Evolutionary conservation across 1,284 basidiomycete genomes (phyloP).

Genomic region (Porodaedalea pini): DNA sequence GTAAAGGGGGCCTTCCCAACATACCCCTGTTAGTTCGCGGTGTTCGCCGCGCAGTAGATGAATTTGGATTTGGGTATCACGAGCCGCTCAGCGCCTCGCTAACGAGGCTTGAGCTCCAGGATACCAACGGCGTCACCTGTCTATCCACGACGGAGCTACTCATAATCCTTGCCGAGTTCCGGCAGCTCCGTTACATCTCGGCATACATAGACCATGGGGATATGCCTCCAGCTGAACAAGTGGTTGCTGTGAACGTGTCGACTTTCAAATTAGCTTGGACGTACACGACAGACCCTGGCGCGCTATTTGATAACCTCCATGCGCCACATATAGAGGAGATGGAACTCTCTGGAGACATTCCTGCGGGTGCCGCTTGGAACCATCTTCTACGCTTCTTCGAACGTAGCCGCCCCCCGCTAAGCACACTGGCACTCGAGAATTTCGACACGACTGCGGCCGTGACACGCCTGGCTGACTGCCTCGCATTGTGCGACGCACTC

Average conservation of each 20-base stretch:
- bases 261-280: constrained; percentile 10
- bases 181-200: constrained; percentile 6
- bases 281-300: constrained; percentile 6
- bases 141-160: constrained; percentile 14
- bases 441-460: constrained; percentile 11
- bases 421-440: constrained; percentile 2
- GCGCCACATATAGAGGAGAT: constrained; percentile 11
- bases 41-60: constrained; percentile 10
- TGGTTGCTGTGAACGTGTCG: constrained; percentile 2
- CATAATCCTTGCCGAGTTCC: constrained; percentile 13
- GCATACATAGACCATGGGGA: constrained; percentile 13
- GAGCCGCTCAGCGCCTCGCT: constrained; percentile 8
- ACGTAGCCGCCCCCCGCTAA: constrained; percentile 8
- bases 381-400: constrained; percentile 13
- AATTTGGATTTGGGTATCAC: constrained; percentile 15
- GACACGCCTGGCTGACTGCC: constrained; percentile 10
- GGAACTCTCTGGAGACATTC: constrained; percentile 13
- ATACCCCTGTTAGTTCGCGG: constrained; percentile 11
- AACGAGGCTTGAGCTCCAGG: constrained; percentile 12
- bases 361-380: constrained; percentile 14
- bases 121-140: constrained; percentile 17
- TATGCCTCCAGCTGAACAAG: background rate
- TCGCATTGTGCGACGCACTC: background rate
- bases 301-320: constrained; percentile 9
- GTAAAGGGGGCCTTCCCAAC: background rate